Evolutionary conservation across 31 red algal species (phyloP), one percentile per base, ranked within the genome.

Genomic region (Bonnemaisonia californica): DNA sequence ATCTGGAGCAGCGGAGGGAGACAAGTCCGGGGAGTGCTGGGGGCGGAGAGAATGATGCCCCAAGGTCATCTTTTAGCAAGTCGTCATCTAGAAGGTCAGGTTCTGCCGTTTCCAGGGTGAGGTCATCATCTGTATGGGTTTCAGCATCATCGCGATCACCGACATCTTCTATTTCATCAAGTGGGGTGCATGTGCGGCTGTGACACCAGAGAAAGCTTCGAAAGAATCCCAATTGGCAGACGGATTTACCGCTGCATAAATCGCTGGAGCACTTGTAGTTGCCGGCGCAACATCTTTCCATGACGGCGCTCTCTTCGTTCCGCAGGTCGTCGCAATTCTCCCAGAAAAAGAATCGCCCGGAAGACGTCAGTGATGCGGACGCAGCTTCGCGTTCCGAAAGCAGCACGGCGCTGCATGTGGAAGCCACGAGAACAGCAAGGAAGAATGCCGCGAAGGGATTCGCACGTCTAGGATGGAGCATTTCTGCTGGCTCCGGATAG

Each of bases 261-360:
- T 85, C 70, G 69, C 70, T 76, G 57, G 68, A 74, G 59, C 82
- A 85, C 41, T 56, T 73, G 70, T 64, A 76, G 37, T 68, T 85
- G 55, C 82, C 69, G 12, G 41, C 40, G 28, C 82, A 85, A 76
- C 82, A 85, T 18, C 32, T 57, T 67, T 85, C 82, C 3, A 57
- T 85, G n/a, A 85, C 24, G 22, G 36, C 40, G 9, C 63, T 74
- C 1, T 85, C 57, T 42, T 74, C 69, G 58, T 85, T 85, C 82
- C 82, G 65, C 33, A 33, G 38, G 40, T 85, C 82, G 63, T 85
- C 37, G 54, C 82, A 85, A 36, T 22, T 85, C 71, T 85, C 82
- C 26, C 71, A 74, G 70, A 74, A 74, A n/a, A 74, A 42, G 55
- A 74, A 74, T 11, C 45, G 70, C 36, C 70, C 70, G 23, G 70